phyloP scores from a whole-genome alignment of 805 yeast species.

The Ogataea populi-albae region DNA sequence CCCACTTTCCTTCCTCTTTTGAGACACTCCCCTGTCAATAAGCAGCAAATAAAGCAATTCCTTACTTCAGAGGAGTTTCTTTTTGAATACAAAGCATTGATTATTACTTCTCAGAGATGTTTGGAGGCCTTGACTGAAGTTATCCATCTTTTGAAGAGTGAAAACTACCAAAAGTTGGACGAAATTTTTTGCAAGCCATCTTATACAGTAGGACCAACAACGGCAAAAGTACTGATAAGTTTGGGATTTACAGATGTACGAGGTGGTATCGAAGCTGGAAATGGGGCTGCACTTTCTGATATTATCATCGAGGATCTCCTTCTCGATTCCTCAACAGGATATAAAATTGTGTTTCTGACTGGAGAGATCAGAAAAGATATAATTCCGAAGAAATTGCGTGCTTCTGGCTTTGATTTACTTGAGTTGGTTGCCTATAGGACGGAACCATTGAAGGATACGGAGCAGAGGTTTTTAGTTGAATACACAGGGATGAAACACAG shows the following conservation, averaged over 20 bases:
- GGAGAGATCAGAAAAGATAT: constrained; percentile 84
- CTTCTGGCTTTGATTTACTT: constrained; percentile 41
- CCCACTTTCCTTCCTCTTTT: constrained; percentile 72
- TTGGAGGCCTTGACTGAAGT: constrained; percentile 69
- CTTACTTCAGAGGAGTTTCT: constrained; percentile 44
- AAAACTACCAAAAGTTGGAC: constrained; percentile 14
- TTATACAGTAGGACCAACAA: constrained; percentile 92
- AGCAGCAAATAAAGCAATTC: constrained; percentile 40
- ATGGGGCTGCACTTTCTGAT: constrained; percentile 69
- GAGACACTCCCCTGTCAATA: constrained; percentile 56
- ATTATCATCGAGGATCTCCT: constrained; percentile 45
- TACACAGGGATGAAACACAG: constrained; percentile 29
- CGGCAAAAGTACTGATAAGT: constrained; percentile 52
- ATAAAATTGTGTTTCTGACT: constrained; percentile 65
- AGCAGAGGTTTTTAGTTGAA: constrained; percentile 21
- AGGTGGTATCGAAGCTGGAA: constrained; percentile 80
- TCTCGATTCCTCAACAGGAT: constrained; percentile 17
- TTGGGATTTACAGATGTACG: constrained; percentile 66
- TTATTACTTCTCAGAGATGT: constrained; percentile 89
- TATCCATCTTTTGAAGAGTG: constrained; percentile 29
- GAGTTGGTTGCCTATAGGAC: constrained; percentile 76
- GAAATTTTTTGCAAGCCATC: constrained; percentile 49
- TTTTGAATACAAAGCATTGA: constrained; percentile 45
- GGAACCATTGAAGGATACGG: constrained; percentile 44
- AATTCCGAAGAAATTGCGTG: constrained; percentile 59